These are phyloP conservation scores for Heliocybe sulcata DNA, from an alignment of 1,284 basidiomycete genomes.

Conservation along the genomic window DNA sequence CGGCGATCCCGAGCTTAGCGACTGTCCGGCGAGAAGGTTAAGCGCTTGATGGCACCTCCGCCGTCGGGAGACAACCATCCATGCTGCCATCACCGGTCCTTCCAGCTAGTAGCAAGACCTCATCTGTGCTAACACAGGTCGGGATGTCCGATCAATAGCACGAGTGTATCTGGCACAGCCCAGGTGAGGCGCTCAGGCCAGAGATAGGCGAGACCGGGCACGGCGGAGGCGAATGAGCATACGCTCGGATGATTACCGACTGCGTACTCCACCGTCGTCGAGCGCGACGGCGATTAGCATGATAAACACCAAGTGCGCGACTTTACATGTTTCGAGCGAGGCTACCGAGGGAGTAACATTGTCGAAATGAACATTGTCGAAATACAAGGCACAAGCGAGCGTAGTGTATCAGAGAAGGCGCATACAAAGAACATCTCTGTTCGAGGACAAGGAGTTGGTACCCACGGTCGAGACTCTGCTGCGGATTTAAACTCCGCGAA, in stretches of 20 bases:
- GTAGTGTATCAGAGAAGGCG: background rate
- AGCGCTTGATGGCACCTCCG: background rate
- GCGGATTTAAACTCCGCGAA: background rate
- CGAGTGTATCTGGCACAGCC: background rate
- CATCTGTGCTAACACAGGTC: background rate
- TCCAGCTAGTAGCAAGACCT: background rate
- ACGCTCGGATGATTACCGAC: background rate
- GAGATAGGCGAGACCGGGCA: background rate
- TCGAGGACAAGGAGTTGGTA: background rate
- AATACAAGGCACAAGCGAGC: background rate
- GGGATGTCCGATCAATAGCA: background rate
- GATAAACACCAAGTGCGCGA: too few species aligned
- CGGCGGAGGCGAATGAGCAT: background rate
- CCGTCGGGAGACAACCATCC: background rate
- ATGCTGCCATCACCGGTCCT: background rate
- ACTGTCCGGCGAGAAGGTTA: too few species aligned
- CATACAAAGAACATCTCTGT: background rate
- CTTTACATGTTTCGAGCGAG: too few species aligned
- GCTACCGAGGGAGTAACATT: too few species aligned
- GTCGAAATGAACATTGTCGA: too few species aligned
- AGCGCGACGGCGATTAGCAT: too few species aligned
- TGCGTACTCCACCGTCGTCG: background rate
- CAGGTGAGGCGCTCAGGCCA: background rate
- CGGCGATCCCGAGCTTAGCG: too few species aligned
- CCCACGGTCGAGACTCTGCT: background rate